Base-by-base conservation (phyloP, 495 filamentous ascomycete genomes). In the Glutinoglossum americanum region DNA sequence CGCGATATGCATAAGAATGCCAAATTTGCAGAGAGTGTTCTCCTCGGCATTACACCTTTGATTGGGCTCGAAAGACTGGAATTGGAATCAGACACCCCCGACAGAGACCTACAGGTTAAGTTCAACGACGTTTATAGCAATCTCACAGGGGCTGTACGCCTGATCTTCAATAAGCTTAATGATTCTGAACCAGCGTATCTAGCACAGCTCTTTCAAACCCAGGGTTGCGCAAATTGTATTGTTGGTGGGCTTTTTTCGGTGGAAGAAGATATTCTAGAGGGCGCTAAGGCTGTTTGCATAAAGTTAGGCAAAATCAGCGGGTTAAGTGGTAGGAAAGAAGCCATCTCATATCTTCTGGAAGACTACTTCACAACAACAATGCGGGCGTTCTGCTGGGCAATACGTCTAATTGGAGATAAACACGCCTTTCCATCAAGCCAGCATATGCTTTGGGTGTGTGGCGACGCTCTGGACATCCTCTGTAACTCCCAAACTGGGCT, bases 401-500 rank as follows among this genome's bases (percentile, higher is more conserved):
- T 78, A 60, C 74, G 71, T 27, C 71, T 72, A 25, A 77, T 85
- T 27, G 73, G 70, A 13, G 72, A 70, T 51, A 74, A 77, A 61
- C 74, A 73, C 57, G 76, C 75, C 1, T 89, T 85, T 66, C 75
- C 76, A 0, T 80, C 85, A 37, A 79, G 81, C 58, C 77, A 79
- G 3, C 77, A 78, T 45, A 76, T 88, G 71, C 69, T 94, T 45
- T 84, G 83, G 59, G 82, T 81, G 35, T 80, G 79, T 57, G 79
- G 79, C 27, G 85, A 89, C 61, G 76, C 94, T 32, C 71, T 97
- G 35, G 79, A 85, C 60, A 77, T 83, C 60, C 79, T 98, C 30
- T 92, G 87, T 74, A 85, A 94, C 60, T 78, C 78, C 5, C 79
- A 85, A 51, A 77, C 80, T 57, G 93, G 92, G 57, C 74, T 94